Evolutionary conservation across 2,329 filamentous ascomycete genomes (phyloP), one percentile per base, ranked within the genome.

Genomic region (Didymella arachidicola): DNA sequence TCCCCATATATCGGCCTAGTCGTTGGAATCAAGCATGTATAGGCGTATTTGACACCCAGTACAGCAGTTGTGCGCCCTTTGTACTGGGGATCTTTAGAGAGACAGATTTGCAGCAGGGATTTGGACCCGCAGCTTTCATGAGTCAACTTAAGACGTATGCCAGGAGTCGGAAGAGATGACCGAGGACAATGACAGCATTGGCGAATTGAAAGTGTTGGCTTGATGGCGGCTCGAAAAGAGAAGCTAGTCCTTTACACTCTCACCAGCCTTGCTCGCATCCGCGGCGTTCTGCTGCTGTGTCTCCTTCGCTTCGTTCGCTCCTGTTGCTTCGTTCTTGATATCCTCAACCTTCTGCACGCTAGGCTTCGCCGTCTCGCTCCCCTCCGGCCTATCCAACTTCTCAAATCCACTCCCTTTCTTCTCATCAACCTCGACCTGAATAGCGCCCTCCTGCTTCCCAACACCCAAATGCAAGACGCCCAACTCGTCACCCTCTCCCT

Each of bases 171-270:
- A 22, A 22, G 22, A 22, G 2, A 22, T 22, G 22, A 22, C 22
- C 22, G 3, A 22, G 22, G 22, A 22, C 22, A 22, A 22, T 22
- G 22, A 22, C 22, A 22, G 22, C 3, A 22, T 22, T 3, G 22
- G 22, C 22, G 22, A 22, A 22, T 22, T 22, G 22, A 22, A 22
- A 2, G 22, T 22, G 22, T 22, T 22, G 22, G 22, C 22, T 22
- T 22, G 22, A 22, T 22, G 22, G 22, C 22, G 22, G 22, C 22
- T 22, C 22, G 22, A 22, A 22, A 22, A 22, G 22, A 22, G 22
- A 22, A 36, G 11, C 22, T 38, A 49, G 25, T 49, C 46, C 22
- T 29, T 29, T 25, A 49, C 46, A 25, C 46, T 49, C 22, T 49
- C 32, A 3, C 46, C 46, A 7, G 46, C 46, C 19, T 38, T 27